Conservation (phyloP, 495 filamentous ascomycete species). For the Lindgomyces ingoldianus region DNA sequence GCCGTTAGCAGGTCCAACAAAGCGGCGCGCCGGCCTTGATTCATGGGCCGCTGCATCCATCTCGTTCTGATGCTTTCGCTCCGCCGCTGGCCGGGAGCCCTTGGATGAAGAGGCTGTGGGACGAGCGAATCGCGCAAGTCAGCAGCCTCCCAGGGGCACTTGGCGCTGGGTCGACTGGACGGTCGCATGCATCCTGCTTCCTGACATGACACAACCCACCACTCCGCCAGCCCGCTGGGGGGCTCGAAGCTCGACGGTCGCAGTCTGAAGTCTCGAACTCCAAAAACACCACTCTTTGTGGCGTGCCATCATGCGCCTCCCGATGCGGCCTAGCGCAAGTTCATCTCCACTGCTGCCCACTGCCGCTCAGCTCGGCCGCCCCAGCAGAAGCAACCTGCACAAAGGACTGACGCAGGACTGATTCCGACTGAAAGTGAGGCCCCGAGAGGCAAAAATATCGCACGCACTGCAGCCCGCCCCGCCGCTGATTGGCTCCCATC, state of each 20-base stretch:
- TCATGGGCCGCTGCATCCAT: not conserved
- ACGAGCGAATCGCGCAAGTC: not conserved
- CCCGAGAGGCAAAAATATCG: too few relatives aligned
- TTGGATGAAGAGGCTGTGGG: not conserved
- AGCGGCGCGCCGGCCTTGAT: not conserved
- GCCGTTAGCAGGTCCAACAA: not conserved
- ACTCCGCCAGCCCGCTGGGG: not conserved
- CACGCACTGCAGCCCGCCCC: too few relatives aligned
- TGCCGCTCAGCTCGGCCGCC: not conserved
- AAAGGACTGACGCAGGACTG: not conserved
- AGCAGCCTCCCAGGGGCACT: not conserved
- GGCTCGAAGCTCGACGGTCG: conserved; percentile 28
- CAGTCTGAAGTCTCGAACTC: conserved; percentile 19
- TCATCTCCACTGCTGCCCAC: too few relatives aligned
- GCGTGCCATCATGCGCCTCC: not conserved
- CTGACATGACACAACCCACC: conserved; percentile 5
- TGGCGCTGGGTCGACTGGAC: conserved; percentile 7
- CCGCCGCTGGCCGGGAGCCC: conserved; percentile 3
- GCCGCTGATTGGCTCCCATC: not conserved
- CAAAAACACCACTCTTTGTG: not conserved
- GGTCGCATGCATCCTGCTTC: conserved; percentile 29
- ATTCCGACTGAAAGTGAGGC: too few relatives aligned
- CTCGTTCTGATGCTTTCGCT: not conserved
- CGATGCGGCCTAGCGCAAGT: too few relatives aligned
- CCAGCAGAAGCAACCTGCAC: not conserved